Evolutionary conservation across 352 stramenopile species (phyloP).

Genomic region (Phytophthora litchii): DNA sequence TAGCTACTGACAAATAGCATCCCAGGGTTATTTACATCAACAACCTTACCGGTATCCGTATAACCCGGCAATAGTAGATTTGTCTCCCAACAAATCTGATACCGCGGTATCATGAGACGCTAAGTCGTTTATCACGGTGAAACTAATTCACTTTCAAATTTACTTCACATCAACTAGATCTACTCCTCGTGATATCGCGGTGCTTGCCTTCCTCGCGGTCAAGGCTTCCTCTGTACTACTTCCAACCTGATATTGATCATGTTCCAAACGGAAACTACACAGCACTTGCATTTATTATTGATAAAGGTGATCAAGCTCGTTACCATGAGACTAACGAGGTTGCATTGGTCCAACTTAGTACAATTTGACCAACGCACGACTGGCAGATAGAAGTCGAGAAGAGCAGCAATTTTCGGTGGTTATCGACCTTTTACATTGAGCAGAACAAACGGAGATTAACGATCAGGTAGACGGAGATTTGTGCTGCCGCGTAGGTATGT

Average conservation of each 20-base stretch:
- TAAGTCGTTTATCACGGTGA: no score
- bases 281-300: constrained; percentile 17
- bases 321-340: constrained; percentile 3
- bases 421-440: constrained; percentile 22
- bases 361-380: neutral
- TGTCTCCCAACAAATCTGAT: no score
- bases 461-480: constrained; percentile 1
- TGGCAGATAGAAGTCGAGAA: constrained; percentile 14
- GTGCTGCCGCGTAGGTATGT: constrained; percentile 2
- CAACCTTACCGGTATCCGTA: no score
- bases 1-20: no score
- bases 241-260: neutral
- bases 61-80: no score
- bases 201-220: no score
- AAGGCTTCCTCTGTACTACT: no score
- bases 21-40: no score
- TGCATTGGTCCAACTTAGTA: constrained; percentile 14
- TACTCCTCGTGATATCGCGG: no score
- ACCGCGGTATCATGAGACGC: no score
- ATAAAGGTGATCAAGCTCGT: neutral
- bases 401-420: constrained; percentile 25
- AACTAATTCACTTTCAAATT: no score
- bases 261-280: constrained; percentile 32
- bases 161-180: no score
- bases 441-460: constrained; percentile 1